Percentiles rank a stretch among this genome's conserved stretches.
phyloP scores from a whole-genome alignment of 345 rosid genomes.

The Populus simonii region DNA sequence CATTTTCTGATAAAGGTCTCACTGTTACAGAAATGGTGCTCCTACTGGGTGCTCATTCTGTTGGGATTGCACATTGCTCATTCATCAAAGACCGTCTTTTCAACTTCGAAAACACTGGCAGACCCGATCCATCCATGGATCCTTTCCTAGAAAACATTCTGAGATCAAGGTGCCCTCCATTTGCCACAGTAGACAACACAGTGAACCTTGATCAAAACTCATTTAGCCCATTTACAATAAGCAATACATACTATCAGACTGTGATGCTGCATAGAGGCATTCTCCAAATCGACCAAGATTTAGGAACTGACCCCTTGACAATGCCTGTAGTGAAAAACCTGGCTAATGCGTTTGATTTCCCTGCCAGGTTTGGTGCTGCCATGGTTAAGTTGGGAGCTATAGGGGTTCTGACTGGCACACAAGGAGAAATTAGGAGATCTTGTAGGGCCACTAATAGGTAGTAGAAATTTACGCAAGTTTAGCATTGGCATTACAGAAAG shows the following conservation, averaged over 20 bases:
- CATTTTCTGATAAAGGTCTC: constrained; percentile 40
- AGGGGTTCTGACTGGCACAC: constrained; percentile 30
- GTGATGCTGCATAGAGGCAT: constrained; percentile 27
- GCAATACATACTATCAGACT: constrained; percentile 29
- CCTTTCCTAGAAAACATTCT: constrained; percentile 16
- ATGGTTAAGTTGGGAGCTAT: constrained; percentile 45
- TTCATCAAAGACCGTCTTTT: constrained; percentile 38
- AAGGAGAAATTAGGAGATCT: constrained; percentile 41
- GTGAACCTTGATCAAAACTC: constrained; percentile 33
- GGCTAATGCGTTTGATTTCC: constrained; percentile 23
- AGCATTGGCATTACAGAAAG: too few relatives aligned
- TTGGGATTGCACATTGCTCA: constrained; percentile 49
- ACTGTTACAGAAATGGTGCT: constrained; percentile 44
- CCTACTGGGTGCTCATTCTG: constrained; percentile 62
- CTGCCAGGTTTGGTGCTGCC: constrained; percentile 34
- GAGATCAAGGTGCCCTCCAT: constrained; percentile 31
- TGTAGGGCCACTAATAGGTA: constrained; percentile 27
- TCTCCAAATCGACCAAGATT: constrained; percentile 37
- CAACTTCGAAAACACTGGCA: constrained; percentile 32
- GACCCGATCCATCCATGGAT: constrained; percentile 42
- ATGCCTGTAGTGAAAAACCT: constrained; percentile 15
- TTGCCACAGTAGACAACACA: constrained; percentile 13
- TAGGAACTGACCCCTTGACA: constrained; percentile 26
- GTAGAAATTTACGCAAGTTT: neutral
- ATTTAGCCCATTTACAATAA: constrained; percentile 16